Base-by-base conservation (phyloP, 306 rosid species). In the Prunus dulcis region DNA sequence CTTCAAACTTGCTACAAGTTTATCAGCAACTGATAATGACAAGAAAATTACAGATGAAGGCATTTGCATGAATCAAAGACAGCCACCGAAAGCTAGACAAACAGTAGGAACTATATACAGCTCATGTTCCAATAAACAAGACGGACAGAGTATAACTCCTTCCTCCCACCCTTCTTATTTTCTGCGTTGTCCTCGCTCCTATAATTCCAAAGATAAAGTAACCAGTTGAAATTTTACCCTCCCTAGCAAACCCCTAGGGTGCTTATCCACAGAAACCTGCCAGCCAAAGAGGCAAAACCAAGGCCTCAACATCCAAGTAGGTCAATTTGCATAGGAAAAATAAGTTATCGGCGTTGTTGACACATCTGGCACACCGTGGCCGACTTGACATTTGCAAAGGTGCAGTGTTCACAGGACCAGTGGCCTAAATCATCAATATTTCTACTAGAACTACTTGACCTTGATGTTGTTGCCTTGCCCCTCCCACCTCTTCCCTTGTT, bases 391-490 rank as follows among this genome's bases (percentile, higher is more conserved):
- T 86, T 86, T 30, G 85, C 89, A 50, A 72, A 83, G 77, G 87
- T 86, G 82, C 89, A 86, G 67, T 80, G 87, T 13, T 86, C 87
- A 68, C 89, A 86, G 30, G 89, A 86, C 87, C 87, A 86, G 80
- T 83, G 87, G 74, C 70, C 76, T 3, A 73, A 57, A 63, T 82
- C 85, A 20, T 86, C 89, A 6, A 74, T 74, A 28, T 76, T 86
- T 68, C 78, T 71, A 65, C 75, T 77, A 18, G 84, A 85, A 73
- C 84, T 80, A 50, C 81, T 67, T 30, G 80, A 73, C 74, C 79
- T 75, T 3, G 83, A 80, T 74, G 87, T 53, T 50, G 87, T 55
- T 23, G 80, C 84, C 81, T 83, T 83, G 73, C 85, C 83, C 70
- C 82, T 81, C 55, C 87, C 89, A 14, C 83, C 81, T 83, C 80